Base-by-base conservation (phyloP, 2,329 filamentous ascomycete species). In the Bipolaris cookei region DNA sequence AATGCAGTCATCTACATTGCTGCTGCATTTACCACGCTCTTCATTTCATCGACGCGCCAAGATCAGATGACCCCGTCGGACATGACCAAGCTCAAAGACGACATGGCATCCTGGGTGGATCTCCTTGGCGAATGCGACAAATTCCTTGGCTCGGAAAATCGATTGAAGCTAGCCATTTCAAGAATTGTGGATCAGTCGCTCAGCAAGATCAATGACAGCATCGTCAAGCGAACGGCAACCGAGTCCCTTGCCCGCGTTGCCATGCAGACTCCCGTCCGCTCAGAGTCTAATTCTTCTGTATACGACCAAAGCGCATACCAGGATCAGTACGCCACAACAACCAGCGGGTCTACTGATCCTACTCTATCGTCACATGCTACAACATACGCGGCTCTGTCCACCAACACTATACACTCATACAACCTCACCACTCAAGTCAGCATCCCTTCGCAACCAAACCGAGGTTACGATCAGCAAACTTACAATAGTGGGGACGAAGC, bases 11-110 rank as follows among this genome's bases (percentile, higher is more conserved):
- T 90, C 5, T 91, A 90, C 68, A 82, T 90, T 11, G 86, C 88
- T 41, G 89, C 89, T 23, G 87, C 91, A 54, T 90, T 92, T 65
- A 90, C 89, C 0, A 87, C 85, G 13, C 78, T 94, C 0, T 90
- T 90, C 44, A 85, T 86, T 1, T 83, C 88, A 53, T 90, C 86
- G 80, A 85, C 91, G 69, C 84, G 88, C 45, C 82, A 88, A 28
- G 84, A 85, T 46, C 80, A 84, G 8, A 84, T 86, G 10, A 86
- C 84, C 0, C 76, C 80, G 0, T 80, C 80, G 1, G 86, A 90
- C 55, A 77, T 92, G 51, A 79, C 81, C 14, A 76, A 76, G n/a
- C 77, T 94, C 47, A 83, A 83, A 59, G 76, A 80, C 7, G 88
- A 92, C 51, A 92, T 92, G 88, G 81, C 84, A 30, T 76, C 81